Percentiles rank a stretch among this genome's conserved stretches.
Evolutionary conservation across 345 rosid species (phyloP).

Genomic region (Aurinia saxatilis): DNA sequence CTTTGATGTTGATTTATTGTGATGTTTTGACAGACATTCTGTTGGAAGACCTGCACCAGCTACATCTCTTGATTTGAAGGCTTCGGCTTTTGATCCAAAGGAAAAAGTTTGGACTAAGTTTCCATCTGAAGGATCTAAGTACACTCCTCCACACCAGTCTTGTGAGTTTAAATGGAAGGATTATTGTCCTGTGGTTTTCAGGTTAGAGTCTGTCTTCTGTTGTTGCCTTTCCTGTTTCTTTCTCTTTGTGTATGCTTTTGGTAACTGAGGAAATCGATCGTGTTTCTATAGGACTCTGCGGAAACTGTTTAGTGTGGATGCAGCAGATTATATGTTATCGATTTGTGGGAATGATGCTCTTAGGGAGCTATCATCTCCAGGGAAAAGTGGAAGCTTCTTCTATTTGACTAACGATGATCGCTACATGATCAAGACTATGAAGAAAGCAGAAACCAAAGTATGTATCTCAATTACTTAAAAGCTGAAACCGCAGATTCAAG

Average conservation of each 20-base stretch:
- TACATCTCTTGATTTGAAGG: constrained; percentile 70
- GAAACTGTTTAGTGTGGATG: constrained; percentile 81
- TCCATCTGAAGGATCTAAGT: constrained; percentile 88
- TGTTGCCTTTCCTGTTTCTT: not conserved
- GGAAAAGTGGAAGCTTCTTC: constrained; percentile 97
- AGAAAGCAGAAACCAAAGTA: constrained; percentile 93
- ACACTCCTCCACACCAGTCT: constrained; percentile 95
- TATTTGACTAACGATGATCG: constrained; percentile 86
- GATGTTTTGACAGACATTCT: constrained; percentile 51
- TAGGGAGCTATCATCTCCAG: constrained; percentile 96
- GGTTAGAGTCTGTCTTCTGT: constrained; percentile 34
- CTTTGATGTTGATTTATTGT: not conserved
- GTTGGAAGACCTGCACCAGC: constrained; percentile 94
- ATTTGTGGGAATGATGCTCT: constrained; percentile 94
- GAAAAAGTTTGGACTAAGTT: constrained; percentile 97
- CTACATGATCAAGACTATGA: constrained; percentile 98
- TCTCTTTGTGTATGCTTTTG: not conserved
- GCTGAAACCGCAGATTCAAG: not conserved
- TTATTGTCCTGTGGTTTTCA: constrained; percentile 94
- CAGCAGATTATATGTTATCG: constrained; percentile 97
- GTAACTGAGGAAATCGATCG: not conserved
- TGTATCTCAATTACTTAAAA: not conserved
- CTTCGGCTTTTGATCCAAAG: constrained; percentile 89
- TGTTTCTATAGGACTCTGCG: constrained; percentile 60
- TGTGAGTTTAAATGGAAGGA: constrained; percentile 95